phyloP scores from a whole-genome alignment of 495 filamentous ascomycete species.

The Daldinia grandis region DNA sequence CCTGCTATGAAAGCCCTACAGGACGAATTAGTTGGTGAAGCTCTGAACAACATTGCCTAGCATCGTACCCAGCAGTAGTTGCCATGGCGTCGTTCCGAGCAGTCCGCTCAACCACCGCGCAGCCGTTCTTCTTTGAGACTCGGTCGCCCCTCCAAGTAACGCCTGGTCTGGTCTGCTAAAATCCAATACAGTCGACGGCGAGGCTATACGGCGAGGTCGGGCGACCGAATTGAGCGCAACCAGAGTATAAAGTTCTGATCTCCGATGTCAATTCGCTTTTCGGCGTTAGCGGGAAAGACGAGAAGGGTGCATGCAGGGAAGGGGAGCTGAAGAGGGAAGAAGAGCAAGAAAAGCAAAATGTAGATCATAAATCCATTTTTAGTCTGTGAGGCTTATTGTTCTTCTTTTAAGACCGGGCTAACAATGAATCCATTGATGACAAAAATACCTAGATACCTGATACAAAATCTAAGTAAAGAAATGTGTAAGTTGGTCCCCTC shows the following conservation, averaged over 20 bases:
- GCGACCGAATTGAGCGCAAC: neutral
- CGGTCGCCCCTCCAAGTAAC: neutral
- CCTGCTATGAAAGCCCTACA: conserved; percentile 83
- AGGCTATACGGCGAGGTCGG: neutral
- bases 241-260: neutral
- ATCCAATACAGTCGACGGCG: neutral
- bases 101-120: conserved; percentile 21
- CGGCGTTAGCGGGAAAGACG: neutral
- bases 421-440: conserved; percentile 18
- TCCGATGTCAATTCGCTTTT: neutral
- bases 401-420: neutral
- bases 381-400: conserved; percentile 2
- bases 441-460: neutral
- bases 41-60: neutral
- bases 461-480: neutral
- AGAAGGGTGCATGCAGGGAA: neutral
- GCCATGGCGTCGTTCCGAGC: conserved; percentile 49
- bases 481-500: conserved; percentile 6
- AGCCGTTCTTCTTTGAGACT: conserved; percentile 1
- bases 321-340: neutral
- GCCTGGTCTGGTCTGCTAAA: neutral
- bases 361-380: conserved; percentile 9
- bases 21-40: conserved; percentile 26
- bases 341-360: neutral
- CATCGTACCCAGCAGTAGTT: conserved; percentile 56